A percentile compares a stretch with the other conserved stretches of the same genome.
These are phyloP conservation scores for Penicillium lividum DNA, from an alignment of 495 filamentous ascomycete species.

Conservation along the genomic window DNA sequence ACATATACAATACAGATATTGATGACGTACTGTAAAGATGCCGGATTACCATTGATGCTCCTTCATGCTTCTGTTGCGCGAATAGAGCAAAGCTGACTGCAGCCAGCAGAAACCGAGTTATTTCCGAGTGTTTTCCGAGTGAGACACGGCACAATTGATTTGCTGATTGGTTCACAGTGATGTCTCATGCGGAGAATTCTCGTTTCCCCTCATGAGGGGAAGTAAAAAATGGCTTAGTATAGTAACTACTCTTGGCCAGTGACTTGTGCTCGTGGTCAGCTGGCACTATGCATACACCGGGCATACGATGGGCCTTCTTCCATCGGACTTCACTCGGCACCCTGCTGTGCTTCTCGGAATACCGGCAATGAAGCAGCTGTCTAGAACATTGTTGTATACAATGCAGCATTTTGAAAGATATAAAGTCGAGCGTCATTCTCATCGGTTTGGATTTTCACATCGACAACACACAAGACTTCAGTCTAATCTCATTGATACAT, in stretches of 20 bases:
- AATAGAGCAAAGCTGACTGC: background rate
- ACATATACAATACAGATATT: too few species aligned
- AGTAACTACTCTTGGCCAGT: background rate
- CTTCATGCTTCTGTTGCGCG: background rate
- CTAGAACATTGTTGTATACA: background rate
- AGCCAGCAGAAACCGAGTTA: background rate
- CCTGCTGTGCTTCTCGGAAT: background rate
- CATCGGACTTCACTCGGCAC: constrained; percentile 1
- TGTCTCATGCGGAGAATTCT: background rate
- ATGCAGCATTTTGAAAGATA: background rate
- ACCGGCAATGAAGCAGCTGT: background rate
- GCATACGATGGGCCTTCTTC: background rate
- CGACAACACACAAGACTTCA: background rate
- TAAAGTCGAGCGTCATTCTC: background rate
- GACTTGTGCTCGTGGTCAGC: background rate
- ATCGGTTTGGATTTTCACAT: background rate
- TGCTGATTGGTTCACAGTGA: background rate
- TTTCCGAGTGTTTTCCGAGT: background rate
- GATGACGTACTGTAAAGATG: too few species aligned
- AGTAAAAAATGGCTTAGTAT: background rate
- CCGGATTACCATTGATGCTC: background rate
- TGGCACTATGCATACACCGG: background rate
- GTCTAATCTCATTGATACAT: background rate
- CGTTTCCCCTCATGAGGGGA: background rate
- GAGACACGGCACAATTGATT: background rate